Percentiles rank a stretch among this genome's conserved stretches.
These are phyloP conservation scores for Colletotrichum ledebouriae DNA, from an alignment of 2,329 filamentous ascomycete species.

Conservation along the genomic window DNA sequence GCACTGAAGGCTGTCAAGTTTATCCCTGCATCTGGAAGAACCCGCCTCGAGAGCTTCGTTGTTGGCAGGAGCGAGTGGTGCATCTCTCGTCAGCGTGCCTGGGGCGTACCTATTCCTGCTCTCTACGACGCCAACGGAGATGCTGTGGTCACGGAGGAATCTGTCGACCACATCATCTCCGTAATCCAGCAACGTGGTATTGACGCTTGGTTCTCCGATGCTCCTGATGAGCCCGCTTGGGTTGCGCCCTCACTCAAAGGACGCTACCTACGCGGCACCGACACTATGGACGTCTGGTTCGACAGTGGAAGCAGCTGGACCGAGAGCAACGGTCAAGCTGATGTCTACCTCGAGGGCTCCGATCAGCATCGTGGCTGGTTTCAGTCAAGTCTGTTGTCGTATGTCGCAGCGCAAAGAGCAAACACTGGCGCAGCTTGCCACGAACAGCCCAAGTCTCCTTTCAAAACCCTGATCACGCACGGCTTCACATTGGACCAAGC, in stretches of 20 bases:
- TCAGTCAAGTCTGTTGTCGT: conserved; percentile 92
- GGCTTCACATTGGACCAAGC: conserved; percentile 91
- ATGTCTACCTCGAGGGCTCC: conserved; percentile 93
- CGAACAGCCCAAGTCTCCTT: conserved; percentile 70
- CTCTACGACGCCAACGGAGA: conserved; percentile 81
- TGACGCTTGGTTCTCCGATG: conserved; percentile 96
- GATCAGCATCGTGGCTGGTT: conserved; percentile 99
- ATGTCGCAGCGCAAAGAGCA: conserved; percentile 74
- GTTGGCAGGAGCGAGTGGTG: conserved; percentile 95
- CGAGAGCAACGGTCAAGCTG: conserved; percentile 70
- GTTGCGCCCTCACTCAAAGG: conserved; percentile 73
- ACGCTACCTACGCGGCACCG: conserved; percentile 80
- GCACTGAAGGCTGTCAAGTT: conserved; percentile 82
- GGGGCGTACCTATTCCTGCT: conserved; percentile 96
- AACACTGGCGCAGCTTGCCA: conserved; percentile 47
- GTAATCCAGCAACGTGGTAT: conserved; percentile 82
- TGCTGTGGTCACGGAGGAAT: conserved; percentile 83
- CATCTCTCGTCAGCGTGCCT: conserved; percentile 94
- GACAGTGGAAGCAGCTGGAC: conserved; percentile 97
- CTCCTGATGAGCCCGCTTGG: conserved; percentile 81
- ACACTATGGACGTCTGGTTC: conserved; percentile 99
- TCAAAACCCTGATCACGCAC: conserved; percentile 91
- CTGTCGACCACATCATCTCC: conserved; percentile 86
- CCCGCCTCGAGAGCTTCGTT: conserved; percentile 86
- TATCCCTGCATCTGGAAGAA: conserved; percentile 79